Evolutionary conservation across 1,284 basidiomycete species (phyloP).

Genomic region (Tausonia pullulans): DNA sequence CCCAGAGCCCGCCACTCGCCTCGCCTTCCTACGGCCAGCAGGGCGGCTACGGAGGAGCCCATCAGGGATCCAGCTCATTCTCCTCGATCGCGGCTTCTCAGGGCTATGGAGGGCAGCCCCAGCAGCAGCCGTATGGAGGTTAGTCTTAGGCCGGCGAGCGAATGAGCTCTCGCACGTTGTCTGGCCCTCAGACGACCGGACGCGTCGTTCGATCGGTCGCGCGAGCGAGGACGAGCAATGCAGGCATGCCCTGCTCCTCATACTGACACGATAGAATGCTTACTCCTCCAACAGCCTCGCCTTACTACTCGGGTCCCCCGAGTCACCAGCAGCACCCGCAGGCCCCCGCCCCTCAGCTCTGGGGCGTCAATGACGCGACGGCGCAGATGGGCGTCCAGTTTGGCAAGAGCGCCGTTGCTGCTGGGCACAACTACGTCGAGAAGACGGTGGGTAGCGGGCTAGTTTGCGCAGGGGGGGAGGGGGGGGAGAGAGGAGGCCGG

Average conservation of each 20-base stretch:
- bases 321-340: background rate
- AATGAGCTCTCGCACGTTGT: too few relatives aligned
- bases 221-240: slow-evolving; percentile 9
- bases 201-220: background rate
- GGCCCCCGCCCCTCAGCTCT: slow-evolving; percentile 6
- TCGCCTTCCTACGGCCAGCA: slow-evolving; percentile 22
- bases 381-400: slow-evolving; percentile 95
- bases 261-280: background rate
- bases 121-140: slow-evolving; percentile 17
- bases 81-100: too few relatives aligned
- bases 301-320: background rate
- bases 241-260: background rate
- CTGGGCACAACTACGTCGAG: slow-evolving; percentile 91
- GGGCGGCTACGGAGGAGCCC: slow-evolving; percentile 32
- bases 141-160: background rate
- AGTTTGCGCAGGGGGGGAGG: background rate
- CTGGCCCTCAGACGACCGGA: background rate
- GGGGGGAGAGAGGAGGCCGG: background rate
- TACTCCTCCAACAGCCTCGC: background rate
- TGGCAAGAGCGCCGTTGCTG: slow-evolving; percentile 79
- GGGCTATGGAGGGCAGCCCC: slow-evolving; percentile 24
- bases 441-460: slow-evolving; percentile 58
- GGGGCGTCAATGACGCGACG: slow-evolving; percentile 84
- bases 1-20: background rate
- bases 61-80: slow-evolving; percentile 27